Evolutionary conservation across 805 yeast species (phyloP).

Genomic region (Vanderwaltozyma verrucispora): DNA sequence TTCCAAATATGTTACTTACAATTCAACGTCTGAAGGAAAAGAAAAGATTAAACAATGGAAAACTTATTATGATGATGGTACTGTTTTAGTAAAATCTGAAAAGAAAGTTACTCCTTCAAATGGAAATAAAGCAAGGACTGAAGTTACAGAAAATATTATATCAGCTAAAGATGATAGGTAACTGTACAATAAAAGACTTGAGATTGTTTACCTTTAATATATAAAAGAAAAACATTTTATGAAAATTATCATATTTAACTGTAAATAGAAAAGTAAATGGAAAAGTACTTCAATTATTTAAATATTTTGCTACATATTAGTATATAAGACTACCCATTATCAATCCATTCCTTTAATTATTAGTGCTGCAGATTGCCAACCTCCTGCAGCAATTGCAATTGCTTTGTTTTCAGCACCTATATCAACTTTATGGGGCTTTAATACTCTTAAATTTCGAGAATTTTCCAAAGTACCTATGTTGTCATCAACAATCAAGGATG

Average conservation of each 20-base stretch:
- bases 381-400: constrained; percentile 59
- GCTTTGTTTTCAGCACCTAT: constrained; percentile 34
- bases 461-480: constrained; percentile 26
- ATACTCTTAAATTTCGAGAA: constrained; percentile 26
- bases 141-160: constrained; percentile 19
- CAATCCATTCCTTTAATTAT: constrained; percentile 18
- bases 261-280: neutral
- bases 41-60: constrained; percentile 32
- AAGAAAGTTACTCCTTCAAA: constrained; percentile 31
- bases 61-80: constrained; percentile 36
- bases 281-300: no score
- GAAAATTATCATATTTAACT: no score
- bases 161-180: constrained; percentile 6
- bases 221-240: no score
- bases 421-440: constrained; percentile 35
- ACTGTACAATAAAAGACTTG: neutral
- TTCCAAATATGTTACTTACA: constrained; percentile 29
- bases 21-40: constrained; percentile 34
- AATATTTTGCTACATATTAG: no score
- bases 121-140: constrained; percentile 30
- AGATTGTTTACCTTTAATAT: no score
- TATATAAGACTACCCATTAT: no score
- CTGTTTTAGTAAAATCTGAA: constrained; percentile 29
- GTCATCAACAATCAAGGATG: constrained; percentile 13
- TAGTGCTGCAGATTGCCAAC: constrained; percentile 73